Evolutionary conservation across 2,329 filamentous ascomycete species (phyloP), one percentile per base, ranked within the genome.

Genomic region (Chaetomium globosum): DNA sequence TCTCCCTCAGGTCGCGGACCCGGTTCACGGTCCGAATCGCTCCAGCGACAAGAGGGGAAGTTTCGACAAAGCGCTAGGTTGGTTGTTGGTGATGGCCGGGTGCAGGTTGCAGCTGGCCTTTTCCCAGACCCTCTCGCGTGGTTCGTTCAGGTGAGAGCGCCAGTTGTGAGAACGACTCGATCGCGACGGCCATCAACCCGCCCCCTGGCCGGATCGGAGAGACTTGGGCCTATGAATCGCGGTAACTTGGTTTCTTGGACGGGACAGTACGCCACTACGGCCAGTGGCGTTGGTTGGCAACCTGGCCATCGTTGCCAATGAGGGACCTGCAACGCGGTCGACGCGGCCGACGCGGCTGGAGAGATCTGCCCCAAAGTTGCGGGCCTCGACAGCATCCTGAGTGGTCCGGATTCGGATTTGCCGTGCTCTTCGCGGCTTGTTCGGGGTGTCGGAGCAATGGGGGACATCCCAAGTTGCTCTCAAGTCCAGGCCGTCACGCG

Each of bases 1-100:
- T 19, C 53, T 43, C 3, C 43, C 36, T 31, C 30, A 19, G 10
- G 13, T n/a, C 61, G 55, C 55, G 61, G 54, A 54, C 55, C 26
- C 54, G 55, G 61, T 19, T 36, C 26, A 26, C 48, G n/a, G 19
- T 48, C 55, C 61, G 46, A 23, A 26, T 30, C 19, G 9, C 5
- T 54, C 33, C 43, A 28, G 33, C 12, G 30, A 31, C 9, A 30
- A n/a, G 19, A n/a, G 16, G 19, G 30, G 51, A 16, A n/a, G 26
- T 10, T 26, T 48, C 39, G 23, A n/a, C 36, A 33, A 21, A 55
- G 23, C 10, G 19, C 3, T 6, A 21, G 43, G 36, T 28, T 33
- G 8, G 33, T 21, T n/a, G 19, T 31, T 33, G 31, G 46, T 21
- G 13, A 49, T 56, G 21, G 28, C 16, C 16, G 19, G 13, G 30